Conservation (phyloP, 176 grass and related monocot genomes). For the Aegilops speltoides region DNA sequence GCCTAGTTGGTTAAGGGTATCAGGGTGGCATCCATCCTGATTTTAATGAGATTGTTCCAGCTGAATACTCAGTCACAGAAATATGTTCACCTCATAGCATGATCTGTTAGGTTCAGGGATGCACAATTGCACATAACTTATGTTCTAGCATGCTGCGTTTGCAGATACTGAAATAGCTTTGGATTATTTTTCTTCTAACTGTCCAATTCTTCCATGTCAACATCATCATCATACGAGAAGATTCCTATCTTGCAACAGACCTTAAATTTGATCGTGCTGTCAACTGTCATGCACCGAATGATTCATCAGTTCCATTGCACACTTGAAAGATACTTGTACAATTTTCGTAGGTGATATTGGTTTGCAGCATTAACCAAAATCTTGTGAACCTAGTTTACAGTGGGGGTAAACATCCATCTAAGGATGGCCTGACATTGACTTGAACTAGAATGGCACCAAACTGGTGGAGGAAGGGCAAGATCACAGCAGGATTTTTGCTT, state of each 20-base stretch:
- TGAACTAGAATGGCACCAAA: not conserved
- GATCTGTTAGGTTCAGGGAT: not conserved
- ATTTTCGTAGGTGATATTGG: constrained; percentile 2
- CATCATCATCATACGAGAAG: not conserved
- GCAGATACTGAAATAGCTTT: not conserved
- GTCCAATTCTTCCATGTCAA: not conserved
- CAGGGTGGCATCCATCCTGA: not conserved
- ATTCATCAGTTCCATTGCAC: not conserved
- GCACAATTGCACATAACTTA: not conserved
- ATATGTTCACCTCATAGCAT: not conserved
- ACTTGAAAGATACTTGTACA: not conserved
- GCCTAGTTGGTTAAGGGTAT: not conserved
- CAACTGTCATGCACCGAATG: not conserved
- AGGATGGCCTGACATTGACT: not conserved
- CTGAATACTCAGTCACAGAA: not conserved
- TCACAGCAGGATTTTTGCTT: not conserved
- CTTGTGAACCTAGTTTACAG: not conserved
- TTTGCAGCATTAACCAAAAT: constrained; percentile 7
- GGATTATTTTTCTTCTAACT: not conserved
- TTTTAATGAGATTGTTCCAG: not conserved
- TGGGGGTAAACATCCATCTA: not conserved
- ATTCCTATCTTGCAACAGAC: not conserved
- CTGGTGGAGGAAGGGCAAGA: not conserved
- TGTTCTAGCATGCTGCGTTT: not conserved
- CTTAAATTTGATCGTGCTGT: constrained; percentile 10